Conservation (phyloP, 257 asterid genomes). For the Solanum sitiens region DNA sequence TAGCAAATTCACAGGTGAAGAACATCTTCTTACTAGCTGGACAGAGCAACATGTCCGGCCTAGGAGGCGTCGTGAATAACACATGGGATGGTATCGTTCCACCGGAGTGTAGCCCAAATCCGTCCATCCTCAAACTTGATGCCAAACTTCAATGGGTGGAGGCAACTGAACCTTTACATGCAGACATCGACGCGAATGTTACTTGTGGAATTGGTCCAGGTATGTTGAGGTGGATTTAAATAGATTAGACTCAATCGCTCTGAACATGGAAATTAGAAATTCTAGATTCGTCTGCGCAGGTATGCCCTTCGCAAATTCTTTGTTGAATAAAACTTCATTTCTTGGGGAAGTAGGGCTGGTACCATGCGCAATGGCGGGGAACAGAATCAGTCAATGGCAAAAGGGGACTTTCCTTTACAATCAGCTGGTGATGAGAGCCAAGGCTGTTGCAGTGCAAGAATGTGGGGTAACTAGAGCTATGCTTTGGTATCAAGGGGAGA, state of each 20-base stretch:
- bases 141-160: background rate
- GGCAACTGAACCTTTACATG: background rate
- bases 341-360: constrained; percentile 17
- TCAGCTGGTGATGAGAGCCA: constrained; percentile 12
- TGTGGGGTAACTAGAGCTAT: constrained; percentile 11
- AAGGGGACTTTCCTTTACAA: constrained; percentile 14
- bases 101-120: background rate
- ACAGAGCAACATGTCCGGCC: constrained; percentile 22
- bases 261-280: background rate
- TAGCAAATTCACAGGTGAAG: background rate
- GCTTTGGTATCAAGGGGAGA: constrained; percentile 40
- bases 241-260: background rate
- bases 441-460: background rate
- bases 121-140: background rate
- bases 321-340: background rate
- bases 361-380: constrained; percentile 34
- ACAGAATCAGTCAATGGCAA: constrained; percentile 19
- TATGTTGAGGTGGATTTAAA: background rate
- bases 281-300: background rate
- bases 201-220: background rate
- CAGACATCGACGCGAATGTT: background rate
- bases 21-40: constrained; percentile 13
- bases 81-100: constrained; percentile 12
- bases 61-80: constrained; percentile 5
- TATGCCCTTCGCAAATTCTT: constrained; percentile 19